phyloP scores from a whole-genome alignment of 805 yeast genomes.

The Barnettozyma botsteinii region DNA sequence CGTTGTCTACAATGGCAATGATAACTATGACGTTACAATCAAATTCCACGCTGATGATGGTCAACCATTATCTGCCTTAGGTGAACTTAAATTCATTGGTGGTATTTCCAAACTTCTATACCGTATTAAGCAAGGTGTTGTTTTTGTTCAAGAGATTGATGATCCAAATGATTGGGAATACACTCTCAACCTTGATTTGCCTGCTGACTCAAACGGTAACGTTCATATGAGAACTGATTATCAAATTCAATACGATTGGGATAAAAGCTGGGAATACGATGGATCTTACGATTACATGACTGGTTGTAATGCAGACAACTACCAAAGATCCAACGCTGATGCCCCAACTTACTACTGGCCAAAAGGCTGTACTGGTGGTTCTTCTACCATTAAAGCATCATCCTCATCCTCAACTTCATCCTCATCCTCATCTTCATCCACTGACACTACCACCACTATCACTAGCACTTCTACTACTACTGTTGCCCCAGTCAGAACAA shows the following conservation, averaged over 20 bases:
- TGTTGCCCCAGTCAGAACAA: too few relatives aligned
- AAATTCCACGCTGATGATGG: conserved; percentile 4
- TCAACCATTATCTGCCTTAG: conserved; percentile 2
- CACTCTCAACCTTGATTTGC: conserved; percentile 1
- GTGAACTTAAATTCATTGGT: conserved; percentile 12
- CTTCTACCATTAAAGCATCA: not conserved
- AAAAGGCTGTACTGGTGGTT: not conserved
- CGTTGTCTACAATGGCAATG: conserved; percentile 1
- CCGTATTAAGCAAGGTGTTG: conserved; percentile 2
- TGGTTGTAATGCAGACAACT: conserved; percentile 10
- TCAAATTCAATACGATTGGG: conserved; percentile 24
- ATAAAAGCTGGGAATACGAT: conserved; percentile 1
- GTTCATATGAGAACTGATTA: conserved; percentile 8
- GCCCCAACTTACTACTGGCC: conserved; percentile 10
- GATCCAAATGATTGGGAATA: conserved; percentile 10
- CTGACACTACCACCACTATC: not conserved
- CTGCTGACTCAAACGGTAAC: not conserved
- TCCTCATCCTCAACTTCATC: not conserved
- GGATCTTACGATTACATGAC: conserved; percentile 7
- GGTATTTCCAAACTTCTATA: conserved; percentile 2
- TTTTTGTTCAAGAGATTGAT: not conserved
- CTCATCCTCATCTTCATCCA: not conserved
- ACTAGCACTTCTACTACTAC: not conserved
- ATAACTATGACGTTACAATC: conserved; percentile 9
- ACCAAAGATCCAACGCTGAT: conserved; percentile 1